Evolutionary conservation across 495 filamentous ascomycete genomes (phyloP).

Genomic region (Daldinia grandis): DNA sequence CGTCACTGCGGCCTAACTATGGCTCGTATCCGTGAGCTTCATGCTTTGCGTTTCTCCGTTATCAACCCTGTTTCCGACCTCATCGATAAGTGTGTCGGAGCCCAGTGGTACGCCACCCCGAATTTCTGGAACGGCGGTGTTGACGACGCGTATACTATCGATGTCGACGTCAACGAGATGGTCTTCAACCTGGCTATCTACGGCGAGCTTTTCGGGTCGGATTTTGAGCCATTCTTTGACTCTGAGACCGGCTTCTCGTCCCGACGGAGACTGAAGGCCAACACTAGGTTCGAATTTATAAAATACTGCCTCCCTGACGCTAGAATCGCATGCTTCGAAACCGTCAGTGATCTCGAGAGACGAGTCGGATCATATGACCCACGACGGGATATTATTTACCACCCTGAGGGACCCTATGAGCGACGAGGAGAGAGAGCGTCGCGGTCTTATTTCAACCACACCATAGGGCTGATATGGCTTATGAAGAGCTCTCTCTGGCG

Average conservation of each 20-base stretch:
- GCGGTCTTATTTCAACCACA: background rate
- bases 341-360: too few relatives aligned
- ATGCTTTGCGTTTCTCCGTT: slow-evolving; percentile 44
- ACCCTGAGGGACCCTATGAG: background rate
- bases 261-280: background rate
- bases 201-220: background rate
- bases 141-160: background rate
- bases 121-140: background rate
- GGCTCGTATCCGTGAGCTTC: slow-evolving; percentile 47
- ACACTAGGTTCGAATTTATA: background rate
- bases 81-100: slow-evolving; percentile 45
- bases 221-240: background rate
- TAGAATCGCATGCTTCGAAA: background rate
- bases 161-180: background rate
- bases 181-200: background rate
- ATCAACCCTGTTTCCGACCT: slow-evolving; percentile 49
- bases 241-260: background rate
- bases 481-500: background rate
- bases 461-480: background rate
- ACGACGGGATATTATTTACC: background rate
- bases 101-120: background rate
- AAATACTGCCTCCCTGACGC: background rate
- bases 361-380: background rate
- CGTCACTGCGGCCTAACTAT: slow-evolving; percentile 46
- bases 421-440: background rate